A percentile compares a stretch with the other conserved stretches of the same genome.
Evolutionary conservation across 2,329 filamentous ascomycete genomes (phyloP).

Genomic region (Neophaeococcomyces mojaviensis): DNA sequence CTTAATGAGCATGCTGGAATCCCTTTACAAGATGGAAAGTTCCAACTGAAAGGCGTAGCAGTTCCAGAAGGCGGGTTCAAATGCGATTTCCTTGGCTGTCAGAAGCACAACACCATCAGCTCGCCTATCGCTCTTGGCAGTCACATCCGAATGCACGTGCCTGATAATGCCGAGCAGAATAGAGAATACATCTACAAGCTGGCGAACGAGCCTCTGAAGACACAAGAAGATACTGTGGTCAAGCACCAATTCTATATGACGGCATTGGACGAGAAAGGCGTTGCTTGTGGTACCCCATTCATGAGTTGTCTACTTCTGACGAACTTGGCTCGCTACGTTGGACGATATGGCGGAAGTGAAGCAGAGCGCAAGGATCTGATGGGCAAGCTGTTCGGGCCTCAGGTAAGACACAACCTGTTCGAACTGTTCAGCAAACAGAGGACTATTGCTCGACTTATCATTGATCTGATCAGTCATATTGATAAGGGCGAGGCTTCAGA

Average conservation of each 20-base stretch:
- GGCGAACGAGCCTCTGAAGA: background rate
- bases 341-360: slow-evolving; percentile 15
- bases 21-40: slow-evolving; percentile 23
- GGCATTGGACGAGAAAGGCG: slow-evolving; percentile 31
- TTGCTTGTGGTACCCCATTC: slow-evolving; percentile 40
- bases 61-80: slow-evolving; percentile 10
- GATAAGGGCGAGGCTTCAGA: slow-evolving; percentile 26
- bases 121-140: slow-evolving; percentile 6
- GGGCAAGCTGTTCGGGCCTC: slow-evolving; percentile 14
- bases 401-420: slow-evolving; percentile 17
- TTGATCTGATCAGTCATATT: slow-evolving; percentile 36
- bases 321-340: slow-evolving; percentile 38
- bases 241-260: slow-evolving; percentile 32
- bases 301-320: slow-evolving; percentile 41
- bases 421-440: slow-evolving; percentile 24
- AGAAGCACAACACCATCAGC: slow-evolving; percentile 11
- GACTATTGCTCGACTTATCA: slow-evolving; percentile 34
- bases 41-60: slow-evolving; percentile 3
- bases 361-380: slow-evolving; percentile 16
- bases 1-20: slow-evolving; percentile 37
- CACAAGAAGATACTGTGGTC: slow-evolving; percentile 11
- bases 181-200: slow-evolving; percentile 18
- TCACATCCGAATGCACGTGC: slow-evolving; percentile 21
- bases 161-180: slow-evolving; percentile 15
- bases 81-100: slow-evolving; percentile 20